Base-by-base conservation (phyloP, 345 rosid species). In the Bruguiera parviflora region DNA sequence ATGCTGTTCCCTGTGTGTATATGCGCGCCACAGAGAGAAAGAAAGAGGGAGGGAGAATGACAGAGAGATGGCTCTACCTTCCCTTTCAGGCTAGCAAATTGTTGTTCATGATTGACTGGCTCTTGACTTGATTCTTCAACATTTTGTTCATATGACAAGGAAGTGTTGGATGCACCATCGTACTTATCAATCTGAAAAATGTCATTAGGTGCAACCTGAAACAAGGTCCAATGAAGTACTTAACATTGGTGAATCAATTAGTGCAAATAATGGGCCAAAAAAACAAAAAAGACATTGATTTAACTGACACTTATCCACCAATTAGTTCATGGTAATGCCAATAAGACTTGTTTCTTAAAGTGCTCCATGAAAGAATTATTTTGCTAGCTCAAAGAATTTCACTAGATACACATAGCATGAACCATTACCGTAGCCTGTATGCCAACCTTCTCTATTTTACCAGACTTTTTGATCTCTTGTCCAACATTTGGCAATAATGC, bases 141-240 rank as follows among this genome's bases (percentile, higher is more conserved):
- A 76, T 46, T 80, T 67, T 74, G 86, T 76, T 82, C 93, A 27
- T 74, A 24, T 35, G 65, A 75, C 66, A 24, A 63, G 35, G 82
- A 55, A 65, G 82, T 61, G 56, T 79, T 61, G 62, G 75, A 71
- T 61, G 84, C 75, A 65, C 62, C 83, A 72, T 89, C 96, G 73
- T 81, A 75, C 78, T 82, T 89, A 65, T 89, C 89, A 71, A 85
- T 75, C 29, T 75, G 84, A 72, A 78, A 78, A 77, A 94, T 87
- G 71, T 91, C 95, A 78, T 67, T 71, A 52, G 99, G 99, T 55
- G 85, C 85, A 68, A 88, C 96, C 99, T 95, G 88, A 63, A 72
- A 80, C 52, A 64, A 73, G 68, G 71, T 65, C 64, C 51, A 64
- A 66, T 33, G 53, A 60, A 22, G 43, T 65, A 58, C 56, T 60